A percentile compares a stretch with the other conserved stretches of the same genome.
phyloP scores from a whole-genome alignment of 208 protist genomes.

The Strigomonas culicis region DNA sequence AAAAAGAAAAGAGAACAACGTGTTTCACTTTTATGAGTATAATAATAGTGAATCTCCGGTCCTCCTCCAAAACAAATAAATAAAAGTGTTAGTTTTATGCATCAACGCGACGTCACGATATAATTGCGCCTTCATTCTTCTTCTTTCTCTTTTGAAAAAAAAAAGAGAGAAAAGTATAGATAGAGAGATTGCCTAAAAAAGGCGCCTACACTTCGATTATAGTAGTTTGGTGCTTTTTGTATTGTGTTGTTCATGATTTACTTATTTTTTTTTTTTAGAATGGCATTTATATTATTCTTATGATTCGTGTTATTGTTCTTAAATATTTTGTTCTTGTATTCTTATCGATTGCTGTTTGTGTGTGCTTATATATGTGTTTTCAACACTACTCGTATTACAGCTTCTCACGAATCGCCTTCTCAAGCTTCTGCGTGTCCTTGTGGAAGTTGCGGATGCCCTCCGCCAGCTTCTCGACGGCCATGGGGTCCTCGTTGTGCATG shows the following conservation, averaged over 20 bases:
- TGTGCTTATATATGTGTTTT: background rate
- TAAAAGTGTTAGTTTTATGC: background rate
- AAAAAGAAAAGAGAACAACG: constrained; percentile 8
- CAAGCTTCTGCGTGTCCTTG: constrained; percentile 90
- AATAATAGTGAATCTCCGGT: no score
- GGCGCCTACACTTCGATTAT: background rate
- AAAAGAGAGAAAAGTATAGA: constrained; percentile 3
- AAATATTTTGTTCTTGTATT: background rate
- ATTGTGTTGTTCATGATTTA: background rate
- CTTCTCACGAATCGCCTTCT: constrained; percentile 57
- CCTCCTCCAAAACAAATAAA: constrained; percentile 14
- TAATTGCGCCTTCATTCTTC: no score
- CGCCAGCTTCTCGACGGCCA: constrained; percentile 97
- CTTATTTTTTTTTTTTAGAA: background rate
- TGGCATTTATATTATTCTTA: background rate
- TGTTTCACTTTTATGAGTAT: no score
- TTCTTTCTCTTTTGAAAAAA: background rate
- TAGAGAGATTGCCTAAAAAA: background rate
- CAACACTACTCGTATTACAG: constrained; percentile 24
- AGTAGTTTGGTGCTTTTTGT: constrained; percentile 4
- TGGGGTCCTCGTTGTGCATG: constrained; percentile 89
- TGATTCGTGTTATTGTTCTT: background rate
- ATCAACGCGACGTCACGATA: no score
- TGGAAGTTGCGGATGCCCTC: constrained; percentile 97
- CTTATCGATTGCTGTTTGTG: background rate